A percentile compares a stretch with the other conserved stretches of the same genome.
These are phyloP conservation scores for Juglanconis juglandina DNA, from an alignment of 2,329 filamentous ascomycete genomes.

Conservation along the genomic window DNA sequence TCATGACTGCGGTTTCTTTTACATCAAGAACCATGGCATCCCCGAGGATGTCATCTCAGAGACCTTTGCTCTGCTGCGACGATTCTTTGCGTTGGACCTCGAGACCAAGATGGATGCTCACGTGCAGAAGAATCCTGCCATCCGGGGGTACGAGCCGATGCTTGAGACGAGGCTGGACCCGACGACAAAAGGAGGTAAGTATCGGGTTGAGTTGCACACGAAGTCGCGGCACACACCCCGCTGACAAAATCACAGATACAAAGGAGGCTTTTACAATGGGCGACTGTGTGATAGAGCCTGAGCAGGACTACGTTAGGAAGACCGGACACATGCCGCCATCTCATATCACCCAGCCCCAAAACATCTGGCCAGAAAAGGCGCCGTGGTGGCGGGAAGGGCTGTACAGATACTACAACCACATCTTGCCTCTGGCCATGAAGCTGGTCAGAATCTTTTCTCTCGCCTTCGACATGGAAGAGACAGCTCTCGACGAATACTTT, in stretches of 20 bases:
- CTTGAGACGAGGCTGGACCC: conserved; percentile 30
- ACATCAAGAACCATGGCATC: conserved; percentile 31
- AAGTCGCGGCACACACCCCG: neutral
- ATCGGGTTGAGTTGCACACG: neutral
- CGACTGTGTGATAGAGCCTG: conserved; percentile 33
- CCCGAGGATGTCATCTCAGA: conserved; percentile 21
- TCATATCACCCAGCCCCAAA: conserved; percentile 28
- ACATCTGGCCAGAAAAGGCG: conserved; percentile 31
- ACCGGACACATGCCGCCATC: conserved; percentile 24
- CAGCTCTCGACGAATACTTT: conserved; percentile 34
- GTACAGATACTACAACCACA: conserved; percentile 31
- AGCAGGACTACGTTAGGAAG: conserved; percentile 31
- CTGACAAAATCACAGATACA: conserved; percentile 19
- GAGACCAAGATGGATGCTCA: conserved; percentile 34
- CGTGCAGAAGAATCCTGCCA: conserved; percentile 32
- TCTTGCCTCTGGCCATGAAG: conserved; percentile 29
- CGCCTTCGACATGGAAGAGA: conserved; percentile 36
- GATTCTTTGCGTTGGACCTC: conserved; percentile 29
- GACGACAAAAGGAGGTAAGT: conserved; percentile 27
- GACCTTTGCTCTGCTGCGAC: conserved; percentile 25
- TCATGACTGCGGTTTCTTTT: conserved; percentile 28
- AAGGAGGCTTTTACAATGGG: conserved; percentile 36
- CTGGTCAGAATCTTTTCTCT: conserved; percentile 34
- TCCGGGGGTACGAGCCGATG: conserved; percentile 34
- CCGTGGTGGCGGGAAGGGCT: conserved; percentile 32